A percentile compares a stretch with the other conserved stretches of the same genome.
Evolutionary conservation across 306 rosid species (phyloP).

Genomic region (Malus fusca): DNA sequence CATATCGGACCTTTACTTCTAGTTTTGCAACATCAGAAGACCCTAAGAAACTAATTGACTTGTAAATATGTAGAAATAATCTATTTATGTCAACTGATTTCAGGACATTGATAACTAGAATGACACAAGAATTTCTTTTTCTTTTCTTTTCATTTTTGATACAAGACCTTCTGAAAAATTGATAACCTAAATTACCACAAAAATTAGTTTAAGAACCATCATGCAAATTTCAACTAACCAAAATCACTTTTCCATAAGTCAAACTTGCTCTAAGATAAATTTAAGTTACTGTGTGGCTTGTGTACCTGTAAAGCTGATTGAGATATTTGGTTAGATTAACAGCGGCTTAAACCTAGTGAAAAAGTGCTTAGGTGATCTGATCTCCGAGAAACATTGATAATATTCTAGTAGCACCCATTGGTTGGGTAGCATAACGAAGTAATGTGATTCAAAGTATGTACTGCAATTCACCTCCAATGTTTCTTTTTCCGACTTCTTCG

Average conservation of each 20-base stretch:
- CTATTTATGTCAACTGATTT: background rate
- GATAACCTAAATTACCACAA: background rate
- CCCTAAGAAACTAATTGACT: background rate
- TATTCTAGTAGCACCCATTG: background rate
- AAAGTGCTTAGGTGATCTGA: background rate
- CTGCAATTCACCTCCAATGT: slow-evolving; percentile 38
- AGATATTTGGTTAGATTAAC: background rate
- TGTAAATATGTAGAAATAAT: background rate
- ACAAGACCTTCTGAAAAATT: background rate
- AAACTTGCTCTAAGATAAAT: background rate
- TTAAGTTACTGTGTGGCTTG: background rate
- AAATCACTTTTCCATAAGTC: background rate
- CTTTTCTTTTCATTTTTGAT: too few relatives aligned
- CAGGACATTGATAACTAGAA: background rate
- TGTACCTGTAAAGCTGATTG: background rate
- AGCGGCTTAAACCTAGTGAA: background rate
- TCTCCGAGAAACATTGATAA: background rate
- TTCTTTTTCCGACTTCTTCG: slow-evolving; percentile 39
- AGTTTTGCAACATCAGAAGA: background rate
- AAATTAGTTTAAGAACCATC: background rate
- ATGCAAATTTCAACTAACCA: background rate
- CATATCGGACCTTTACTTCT: background rate
- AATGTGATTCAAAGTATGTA: background rate
- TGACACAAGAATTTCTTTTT: background rate
- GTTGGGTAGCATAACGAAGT: background rate